A percentile compares a stretch with the other conserved stretches of the same genome.
Conservation (phyloP, 1,139 yeast genomes). For the Protomyces pachydermus region DNA sequence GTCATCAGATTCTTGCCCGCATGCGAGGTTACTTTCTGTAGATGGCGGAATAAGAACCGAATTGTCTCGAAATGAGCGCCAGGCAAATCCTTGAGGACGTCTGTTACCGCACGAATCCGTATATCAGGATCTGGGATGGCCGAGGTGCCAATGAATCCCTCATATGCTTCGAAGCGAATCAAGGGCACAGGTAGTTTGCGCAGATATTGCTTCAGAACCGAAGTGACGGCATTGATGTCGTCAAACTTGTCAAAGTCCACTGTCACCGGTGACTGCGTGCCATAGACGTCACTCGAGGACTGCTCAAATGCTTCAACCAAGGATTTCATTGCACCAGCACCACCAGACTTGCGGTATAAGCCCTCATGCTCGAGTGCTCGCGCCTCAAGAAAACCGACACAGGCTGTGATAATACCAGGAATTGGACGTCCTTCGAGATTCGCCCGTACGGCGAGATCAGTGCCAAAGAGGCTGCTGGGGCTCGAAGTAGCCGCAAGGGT, state of each 20-base stretch:
- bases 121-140: conserved; percentile 27
- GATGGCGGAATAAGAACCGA: conserved; percentile 56
- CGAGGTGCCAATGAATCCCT: conserved; percentile 51
- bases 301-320: conserved; percentile 45
- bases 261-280: conserved; percentile 3
- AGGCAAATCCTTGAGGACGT: conserved; percentile 52
- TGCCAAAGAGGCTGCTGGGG: conserved; percentile 31
- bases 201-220: conserved; percentile 79
- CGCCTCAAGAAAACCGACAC: conserved; percentile 72
- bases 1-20: conserved; percentile 50
- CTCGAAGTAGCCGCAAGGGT: not conserved
- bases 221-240: conserved; percentile 82
- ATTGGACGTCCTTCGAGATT: conserved; percentile 55
- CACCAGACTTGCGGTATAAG: conserved; percentile 85
- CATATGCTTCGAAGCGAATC: conserved; percentile 65
- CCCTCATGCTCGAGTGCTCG: conserved; percentile 77
- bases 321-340: conserved; percentile 65
- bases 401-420: conserved; percentile 67
- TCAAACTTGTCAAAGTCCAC: conserved; percentile 41
- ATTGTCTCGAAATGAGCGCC: conserved; percentile 61
- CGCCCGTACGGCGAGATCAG: conserved; percentile 51
- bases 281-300: conserved; percentile 1
- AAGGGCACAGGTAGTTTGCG: conserved; percentile 82
- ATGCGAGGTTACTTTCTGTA: conserved; percentile 37
- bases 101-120: conserved; percentile 40